Evolutionary conservation across 179 eudicot species (phyloP), one percentile per base, ranked within the genome.

Genomic region (Heliamphora pulchella): DNA sequence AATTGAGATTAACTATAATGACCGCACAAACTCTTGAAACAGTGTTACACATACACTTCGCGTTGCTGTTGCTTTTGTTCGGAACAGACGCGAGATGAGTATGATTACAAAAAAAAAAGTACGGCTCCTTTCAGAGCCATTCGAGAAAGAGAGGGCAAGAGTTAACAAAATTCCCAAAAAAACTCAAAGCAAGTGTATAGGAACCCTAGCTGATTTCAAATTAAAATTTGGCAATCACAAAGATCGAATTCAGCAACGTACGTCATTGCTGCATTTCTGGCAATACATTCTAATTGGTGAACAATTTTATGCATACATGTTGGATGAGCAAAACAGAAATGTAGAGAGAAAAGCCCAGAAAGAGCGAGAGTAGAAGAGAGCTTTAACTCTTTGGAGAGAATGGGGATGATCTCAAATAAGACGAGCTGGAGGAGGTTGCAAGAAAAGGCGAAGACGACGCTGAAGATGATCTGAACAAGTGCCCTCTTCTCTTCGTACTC

Each of bases 401-500:
- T 54, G 17, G 98, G 97, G 67, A 93, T 92, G 88, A 95, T 95
- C 88, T 95, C 98, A 67, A 94, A 93, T 20, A 95, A 88, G 53
- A 95, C 98, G 51, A 95, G 98, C 86, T 93, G 93, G 73, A 95
- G 91, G 59, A 95, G 97, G 81, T 95, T 95, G 81, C 98, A 95
- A 44, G 98, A 95, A 71, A 95, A 92, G 31, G 98, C 97, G 78
- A 95, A 95, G 65, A 95, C 97, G 68, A 95, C 88, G 82, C 98
- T 90, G 87, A 95, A 95, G 53, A 95, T 89, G 87, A 95, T 91
- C 89, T 95, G 98, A 39, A 93, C 98, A 58, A 95, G 84, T 13
- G 87, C 96, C 71, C 97, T 87, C 85, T 95, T 95, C 83, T 95
- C 98, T 84, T 95, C 98, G 82, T 95, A 95, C 80, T 95, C 98